Evolutionary conservation across 2,329 filamentous ascomycete species (phyloP), one percentile per base, ranked within the genome.

Genomic region (Coniochaeta sp.): DNA sequence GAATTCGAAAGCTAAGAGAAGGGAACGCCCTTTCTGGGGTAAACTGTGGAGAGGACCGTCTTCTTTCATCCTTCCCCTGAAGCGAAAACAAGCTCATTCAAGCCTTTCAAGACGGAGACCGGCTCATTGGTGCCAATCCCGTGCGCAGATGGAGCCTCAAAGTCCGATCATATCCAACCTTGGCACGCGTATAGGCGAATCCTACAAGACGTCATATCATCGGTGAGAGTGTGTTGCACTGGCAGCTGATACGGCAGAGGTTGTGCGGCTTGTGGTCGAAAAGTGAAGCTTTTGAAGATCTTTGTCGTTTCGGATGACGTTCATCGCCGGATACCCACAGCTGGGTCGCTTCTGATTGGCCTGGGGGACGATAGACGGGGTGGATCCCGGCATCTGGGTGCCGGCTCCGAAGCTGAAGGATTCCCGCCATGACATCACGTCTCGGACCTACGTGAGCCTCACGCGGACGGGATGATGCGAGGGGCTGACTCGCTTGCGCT

Each of bases 261-360:
- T 42, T 42, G n/a, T n/a, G n/a, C n/a, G n/a, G n/a, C n/a, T n/a
- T n/a, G 38, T 24, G 35, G 35, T 40, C 9, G 14, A 4, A 16
- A 24, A 40, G 35, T 24, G 38, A 42, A 42, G 38, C 22, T n/a
- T 8, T 42, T 4, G 38, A 26, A 24, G 38, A 42, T 42, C 38
- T 42, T 42, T 42, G 38, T 42, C 38, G n/a, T 14, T 42, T 42
- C 20, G 38, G 38, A 42, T 26, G 38, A 42, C 38, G 18, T 42
- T 24, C 38, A 18, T 5, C 10, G 4, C 2, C 7, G 20, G 20
- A 13, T n/a, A n/a, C 38, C 38, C 38, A 42, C 10, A 42, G 14
- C 10, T 9, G 3, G 3, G 3, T 4, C 12, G 20, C 38, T 14
- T 4, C 5, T 42, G n/a, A 42, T 42, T 42, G 38, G 38, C 10